Evolutionary conservation across 768 basidiomycete species (phyloP), one percentile per base, ranked within the genome.

Genomic region (Trametes maxima): DNA sequence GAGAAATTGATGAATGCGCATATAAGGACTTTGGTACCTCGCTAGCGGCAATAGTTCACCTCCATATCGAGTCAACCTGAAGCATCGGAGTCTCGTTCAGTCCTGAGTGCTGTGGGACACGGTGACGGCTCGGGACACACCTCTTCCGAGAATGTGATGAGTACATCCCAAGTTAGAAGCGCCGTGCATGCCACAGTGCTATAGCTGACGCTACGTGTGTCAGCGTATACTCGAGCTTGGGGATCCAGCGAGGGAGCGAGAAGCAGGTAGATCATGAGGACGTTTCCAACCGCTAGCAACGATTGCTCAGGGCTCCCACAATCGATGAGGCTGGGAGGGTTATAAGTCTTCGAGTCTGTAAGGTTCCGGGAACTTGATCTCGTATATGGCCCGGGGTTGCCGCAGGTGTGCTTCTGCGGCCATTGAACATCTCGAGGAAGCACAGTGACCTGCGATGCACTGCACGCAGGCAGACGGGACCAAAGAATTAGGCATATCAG

Each of bases 41-140:
- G 4, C 5, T 2, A 24, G 12, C 12, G 22, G 19, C 14, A 2
- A 7, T 14, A 52, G 65, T 54, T 40, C n/a, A 69, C 70, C 43
- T 56, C 70, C 70, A 71, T 17, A 71, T 67, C 33, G 60, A 52
- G 17, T 71, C 68, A 3, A 69, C 57, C 70, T 71, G 39, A 1
- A 48, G 7, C 6, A 22, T 11, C n/a, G n/a, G n/a, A n/a, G n/a
- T n/a, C 21, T 33, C 13, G 8, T 44, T 24, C 24, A 54, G 16
- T 1, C 21, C 16, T 11, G 35, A 11, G 22, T 16, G 4, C n/a
- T 13, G 16, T 33, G 28, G 4, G 4, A 14, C n/a, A 19, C 8
- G 28, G 8, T 33, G 8, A 14, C 22, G 16, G 33, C 17, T 22
- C 12, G 8, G 6, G 21, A 52, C 57, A 19, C 21, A 65, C 63